Conservation (phyloP, 257 asterid species). For the Nicotiana undulata region DNA sequence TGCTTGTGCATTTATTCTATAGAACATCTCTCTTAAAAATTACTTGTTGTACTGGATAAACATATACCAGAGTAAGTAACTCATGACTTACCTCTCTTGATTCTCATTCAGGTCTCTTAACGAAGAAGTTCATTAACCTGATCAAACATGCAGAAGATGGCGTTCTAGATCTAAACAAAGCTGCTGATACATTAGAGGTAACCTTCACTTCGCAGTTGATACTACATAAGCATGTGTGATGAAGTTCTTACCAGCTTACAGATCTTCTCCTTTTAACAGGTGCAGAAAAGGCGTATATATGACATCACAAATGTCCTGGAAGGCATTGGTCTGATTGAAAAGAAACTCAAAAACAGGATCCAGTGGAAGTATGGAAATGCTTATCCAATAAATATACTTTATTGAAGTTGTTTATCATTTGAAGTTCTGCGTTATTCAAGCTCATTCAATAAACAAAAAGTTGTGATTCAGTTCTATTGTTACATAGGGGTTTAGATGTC, state of each 20-base stretch:
- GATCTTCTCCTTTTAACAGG: conserved; percentile 41
- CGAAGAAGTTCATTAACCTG: conserved; percentile 83
- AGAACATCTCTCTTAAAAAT: neutral
- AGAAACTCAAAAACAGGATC: conserved; percentile 85
- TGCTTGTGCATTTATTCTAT: neutral
- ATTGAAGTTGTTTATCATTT: neutral
- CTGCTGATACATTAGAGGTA: conserved; percentile 93
- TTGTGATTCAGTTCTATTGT: conserved; percentile 17
- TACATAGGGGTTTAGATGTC: conserved; percentile 69
- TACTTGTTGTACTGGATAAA: neutral
- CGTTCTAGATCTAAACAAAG: conserved; percentile 83
- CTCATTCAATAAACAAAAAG: conserved; percentile 17
- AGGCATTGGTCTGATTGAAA: conserved; percentile 95
- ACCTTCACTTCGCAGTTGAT: conserved; percentile 7
- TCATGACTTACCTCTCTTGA: neutral
- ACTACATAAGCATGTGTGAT: conserved; percentile 12
- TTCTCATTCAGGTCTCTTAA: conserved; percentile 60
- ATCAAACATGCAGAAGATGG: conserved; percentile 93
- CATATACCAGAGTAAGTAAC: neutral
- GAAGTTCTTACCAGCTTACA: conserved; percentile 18
- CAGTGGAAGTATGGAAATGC: conserved; percentile 84
- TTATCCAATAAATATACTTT: neutral
- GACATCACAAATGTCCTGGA: conserved; percentile 96
- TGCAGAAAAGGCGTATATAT: conserved; percentile 92
- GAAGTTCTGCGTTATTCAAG: neutral